Percentiles rank a stretch among this genome's conserved stretches.
Conservation (phyloP, 2,329 filamentous ascomycete genomes). For the Colletotrichum sojae region DNA sequence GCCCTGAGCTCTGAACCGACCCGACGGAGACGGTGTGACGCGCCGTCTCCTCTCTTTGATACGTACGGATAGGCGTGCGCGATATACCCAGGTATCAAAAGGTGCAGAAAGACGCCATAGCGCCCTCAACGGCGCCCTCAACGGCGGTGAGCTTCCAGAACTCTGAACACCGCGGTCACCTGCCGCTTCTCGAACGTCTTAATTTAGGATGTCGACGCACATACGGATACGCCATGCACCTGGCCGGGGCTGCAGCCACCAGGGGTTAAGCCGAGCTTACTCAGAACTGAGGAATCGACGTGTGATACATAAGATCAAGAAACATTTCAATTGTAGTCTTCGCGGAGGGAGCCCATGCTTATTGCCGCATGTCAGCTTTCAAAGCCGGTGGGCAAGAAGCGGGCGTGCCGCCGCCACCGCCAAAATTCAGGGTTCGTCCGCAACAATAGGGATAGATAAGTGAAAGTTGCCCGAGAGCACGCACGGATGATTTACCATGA, state of each 20-base stretch:
- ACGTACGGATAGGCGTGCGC: slow-evolving; percentile 3
- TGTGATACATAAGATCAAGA: neutral
- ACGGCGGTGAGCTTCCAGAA: slow-evolving; percentile 39
- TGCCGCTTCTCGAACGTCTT: slow-evolving; percentile 39
- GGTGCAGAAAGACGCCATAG: slow-evolving; percentile 1
- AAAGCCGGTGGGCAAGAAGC: neutral
- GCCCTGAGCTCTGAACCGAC: slow-evolving; percentile 18
- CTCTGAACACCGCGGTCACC: slow-evolving; percentile 15
- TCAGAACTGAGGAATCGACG: slow-evolving; percentile 1
- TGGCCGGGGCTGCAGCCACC: slow-evolving; percentile 18
- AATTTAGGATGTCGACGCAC: slow-evolving; percentile 18
- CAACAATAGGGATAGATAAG: no score
- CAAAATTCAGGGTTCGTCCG: neutral
- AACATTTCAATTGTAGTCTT: slow-evolving; percentile 10
- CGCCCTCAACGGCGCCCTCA: slow-evolving; percentile 25
- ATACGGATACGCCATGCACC: slow-evolving; percentile 2
- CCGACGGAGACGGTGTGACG: slow-evolving; percentile 19
- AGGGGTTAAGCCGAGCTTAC: slow-evolving; percentile 20
- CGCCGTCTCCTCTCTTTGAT: slow-evolving; percentile 25
- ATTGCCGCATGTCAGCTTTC: neutral
- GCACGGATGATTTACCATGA: neutral
- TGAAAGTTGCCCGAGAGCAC: neutral
- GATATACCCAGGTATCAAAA: slow-evolving; percentile 9
- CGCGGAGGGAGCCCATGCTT: neutral
- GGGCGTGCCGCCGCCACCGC: neutral